These are phyloP conservation scores for Dichomitus squalens DNA, from an alignment of 1,284 basidiomycete species.

Conservation along the genomic window DNA sequence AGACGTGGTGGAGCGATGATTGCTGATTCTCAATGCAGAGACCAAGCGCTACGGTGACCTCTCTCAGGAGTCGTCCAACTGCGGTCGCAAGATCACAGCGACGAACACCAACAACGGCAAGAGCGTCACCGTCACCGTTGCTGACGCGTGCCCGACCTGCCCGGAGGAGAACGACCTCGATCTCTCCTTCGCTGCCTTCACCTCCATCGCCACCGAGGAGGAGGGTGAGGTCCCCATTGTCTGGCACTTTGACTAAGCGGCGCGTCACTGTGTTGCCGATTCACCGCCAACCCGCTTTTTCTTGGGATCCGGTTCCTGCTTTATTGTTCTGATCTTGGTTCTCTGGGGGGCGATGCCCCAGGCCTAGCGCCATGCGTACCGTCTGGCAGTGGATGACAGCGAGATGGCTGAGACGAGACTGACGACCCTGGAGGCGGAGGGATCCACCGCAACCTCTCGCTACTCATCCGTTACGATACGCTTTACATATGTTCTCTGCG, in stretches of 20 bases:
- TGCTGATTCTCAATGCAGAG: conserved; percentile 30
- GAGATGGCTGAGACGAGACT: conserved; percentile 33
- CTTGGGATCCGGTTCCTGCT: conserved; percentile 10
- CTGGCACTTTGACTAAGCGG: conserved; percentile 47
- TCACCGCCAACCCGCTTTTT: conserved; percentile 9
- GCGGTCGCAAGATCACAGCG: conserved; percentile 67
- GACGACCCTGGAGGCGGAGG: conserved; percentile 45
- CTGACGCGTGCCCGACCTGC: conserved; percentile 89
- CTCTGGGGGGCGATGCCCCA: conserved; percentile 30
- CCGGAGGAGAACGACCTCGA: conserved; percentile 70
- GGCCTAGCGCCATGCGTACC: conserved; percentile 21
- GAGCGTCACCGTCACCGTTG: conserved; percentile 64
- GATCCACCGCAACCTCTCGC: conserved; percentile 22
- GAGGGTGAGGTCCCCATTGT: conserved; percentile 63
- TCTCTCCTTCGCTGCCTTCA: conserved; percentile 78
- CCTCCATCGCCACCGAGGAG: conserved; percentile 51
- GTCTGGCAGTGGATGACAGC: conserved; percentile 22
- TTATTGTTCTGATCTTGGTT: conserved; percentile 23
- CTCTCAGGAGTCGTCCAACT: conserved; percentile 53
- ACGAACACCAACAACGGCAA: conserved; percentile 61
- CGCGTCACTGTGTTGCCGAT: not conserved
- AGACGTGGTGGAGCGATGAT: not conserved
- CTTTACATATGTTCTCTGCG: conserved; percentile 6
- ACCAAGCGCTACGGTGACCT: conserved; percentile 55
- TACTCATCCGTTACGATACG: conserved; percentile 23